phyloP scores from a whole-genome alignment of 2,329 filamentous ascomycete genomes.

The Neopestalotiopsis clavispora region DNA sequence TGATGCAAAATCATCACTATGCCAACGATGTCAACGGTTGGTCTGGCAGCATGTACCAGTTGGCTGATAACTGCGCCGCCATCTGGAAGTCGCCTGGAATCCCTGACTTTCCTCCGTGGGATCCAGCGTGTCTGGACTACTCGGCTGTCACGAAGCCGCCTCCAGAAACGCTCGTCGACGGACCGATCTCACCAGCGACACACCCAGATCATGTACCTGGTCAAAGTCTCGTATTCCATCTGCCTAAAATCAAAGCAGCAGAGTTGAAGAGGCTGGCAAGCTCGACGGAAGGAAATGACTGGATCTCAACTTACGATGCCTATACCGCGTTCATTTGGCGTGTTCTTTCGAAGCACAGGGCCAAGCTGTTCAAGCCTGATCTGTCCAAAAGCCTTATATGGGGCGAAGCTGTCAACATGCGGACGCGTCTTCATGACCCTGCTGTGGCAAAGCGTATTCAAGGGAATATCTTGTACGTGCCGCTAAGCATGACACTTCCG shows the following conservation, averaged over 20 bases:
- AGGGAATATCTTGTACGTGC: slow-evolving; percentile 39
- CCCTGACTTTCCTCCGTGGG: not conserved
- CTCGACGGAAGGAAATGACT: not conserved
- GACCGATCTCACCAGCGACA: not conserved
- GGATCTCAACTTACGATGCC: slow-evolving; percentile 15
- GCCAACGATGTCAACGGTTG: slow-evolving; percentile 48
- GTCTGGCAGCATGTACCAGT: slow-evolving; percentile 26
- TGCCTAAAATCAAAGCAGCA: slow-evolving; percentile 11
- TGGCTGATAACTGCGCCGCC: slow-evolving; percentile 7
- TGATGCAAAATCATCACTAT: slow-evolving; percentile 48
- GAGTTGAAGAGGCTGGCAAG: not conserved
- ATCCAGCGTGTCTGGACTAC: not conserved
- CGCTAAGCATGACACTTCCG: slow-evolving; percentile 23
- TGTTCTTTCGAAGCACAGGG: slow-evolving; percentile 31
- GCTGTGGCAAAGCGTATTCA: slow-evolving; percentile 38
- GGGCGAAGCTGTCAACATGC: slow-evolving; percentile 13
- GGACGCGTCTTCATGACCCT: slow-evolving; percentile 36
- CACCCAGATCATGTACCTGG: not conserved
- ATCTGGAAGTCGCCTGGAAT: not conserved
- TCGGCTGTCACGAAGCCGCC: not conserved
- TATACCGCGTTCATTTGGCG: slow-evolving; percentile 41
- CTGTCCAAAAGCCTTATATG: not conserved
- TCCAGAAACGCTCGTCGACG: not conserved
- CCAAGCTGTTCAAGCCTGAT: not conserved
- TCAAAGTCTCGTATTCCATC: not conserved